Conservation (phyloP, 768 basidiomycete genomes). For the Suillus variegatus region DNA sequence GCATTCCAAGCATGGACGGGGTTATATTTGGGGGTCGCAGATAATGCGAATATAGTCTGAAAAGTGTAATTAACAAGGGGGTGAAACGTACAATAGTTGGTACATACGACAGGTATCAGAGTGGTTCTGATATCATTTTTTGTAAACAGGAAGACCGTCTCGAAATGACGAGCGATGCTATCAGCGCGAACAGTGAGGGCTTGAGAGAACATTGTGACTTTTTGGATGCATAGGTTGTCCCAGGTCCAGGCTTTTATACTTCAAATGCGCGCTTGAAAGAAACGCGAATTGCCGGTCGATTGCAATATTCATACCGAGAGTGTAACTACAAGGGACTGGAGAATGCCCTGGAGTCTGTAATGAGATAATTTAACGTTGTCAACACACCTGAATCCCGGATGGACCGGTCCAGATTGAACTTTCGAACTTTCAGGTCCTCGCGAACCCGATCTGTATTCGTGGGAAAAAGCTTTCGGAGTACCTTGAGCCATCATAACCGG, state of each 20-base stretch:
- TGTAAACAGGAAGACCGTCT: conserved; percentile 26
- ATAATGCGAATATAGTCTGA: conserved; percentile 34
- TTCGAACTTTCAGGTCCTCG: too few species aligned
- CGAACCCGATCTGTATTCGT: background rate
- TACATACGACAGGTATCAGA: conserved; percentile 22
- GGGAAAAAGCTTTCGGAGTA: background rate
- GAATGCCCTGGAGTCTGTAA: background rate
- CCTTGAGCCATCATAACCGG: background rate
- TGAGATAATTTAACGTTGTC: background rate
- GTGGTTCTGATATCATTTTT: conserved; percentile 20
- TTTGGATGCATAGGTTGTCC: background rate
- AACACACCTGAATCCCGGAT: background rate
- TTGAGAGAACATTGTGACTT: background rate
- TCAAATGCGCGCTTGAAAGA: background rate
- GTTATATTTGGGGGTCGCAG: conserved; percentile 22
- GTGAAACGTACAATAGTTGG: background rate
- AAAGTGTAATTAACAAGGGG: background rate
- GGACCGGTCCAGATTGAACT: too few species aligned
- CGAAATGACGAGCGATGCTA: conserved; percentile 14
- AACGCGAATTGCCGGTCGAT: background rate
- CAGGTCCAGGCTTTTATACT: background rate
- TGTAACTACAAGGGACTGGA: background rate
- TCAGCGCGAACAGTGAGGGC: background rate
- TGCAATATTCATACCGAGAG: background rate
- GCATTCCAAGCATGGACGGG: conserved; percentile 20